Evolutionary conservation across 2,329 filamentous ascomycete species (phyloP).

Genomic region (Talaromyces piceae): DNA sequence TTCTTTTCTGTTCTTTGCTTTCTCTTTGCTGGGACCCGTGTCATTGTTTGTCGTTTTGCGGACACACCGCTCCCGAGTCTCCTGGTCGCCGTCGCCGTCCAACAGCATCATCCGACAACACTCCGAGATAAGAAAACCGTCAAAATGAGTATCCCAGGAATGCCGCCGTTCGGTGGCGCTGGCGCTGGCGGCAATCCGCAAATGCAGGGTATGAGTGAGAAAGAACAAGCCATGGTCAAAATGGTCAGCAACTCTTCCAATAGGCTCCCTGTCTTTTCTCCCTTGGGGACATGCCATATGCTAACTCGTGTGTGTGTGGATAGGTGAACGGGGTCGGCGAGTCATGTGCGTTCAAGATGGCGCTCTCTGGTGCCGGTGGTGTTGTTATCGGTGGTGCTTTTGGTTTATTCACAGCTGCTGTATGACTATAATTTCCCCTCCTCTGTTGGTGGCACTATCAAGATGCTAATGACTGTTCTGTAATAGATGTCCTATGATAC

Average conservation of each 20-base stretch:
- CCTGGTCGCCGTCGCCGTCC: neutral
- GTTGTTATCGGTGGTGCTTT: conserved; percentile 92
- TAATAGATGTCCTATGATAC: conserved; percentile 95
- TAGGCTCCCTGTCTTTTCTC: neutral
- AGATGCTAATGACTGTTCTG: neutral
- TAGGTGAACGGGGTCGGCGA: conserved; percentile 84
- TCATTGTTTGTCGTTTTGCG: neutral
- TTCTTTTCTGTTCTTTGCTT: too few species aligned
- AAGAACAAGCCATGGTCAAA: conserved; percentile 43
- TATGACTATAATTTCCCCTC: conserved; percentile 40
- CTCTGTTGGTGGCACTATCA: neutral
- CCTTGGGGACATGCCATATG: too few species aligned
- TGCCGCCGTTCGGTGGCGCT: conserved; percentile 23
- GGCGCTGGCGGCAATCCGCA: conserved; percentile 26
- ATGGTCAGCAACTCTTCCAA: conserved; percentile 25
- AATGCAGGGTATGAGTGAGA: conserved; percentile 32
- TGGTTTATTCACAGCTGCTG: conserved; percentile 95
- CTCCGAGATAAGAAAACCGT: neutral
- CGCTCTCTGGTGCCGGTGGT: conserved; percentile 84
- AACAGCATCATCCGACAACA: neutral
- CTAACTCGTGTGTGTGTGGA: neutral
- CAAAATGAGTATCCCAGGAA: conserved; percentile 31
- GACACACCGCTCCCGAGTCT: neutral
- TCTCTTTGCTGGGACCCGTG: neutral
- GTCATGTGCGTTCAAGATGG: conserved; percentile 81